Percentiles rank a stretch among this genome's conserved stretches.
phyloP scores from a whole-genome alignment of 352 stramenopile species.

The Pythium coloratum region DNA sequence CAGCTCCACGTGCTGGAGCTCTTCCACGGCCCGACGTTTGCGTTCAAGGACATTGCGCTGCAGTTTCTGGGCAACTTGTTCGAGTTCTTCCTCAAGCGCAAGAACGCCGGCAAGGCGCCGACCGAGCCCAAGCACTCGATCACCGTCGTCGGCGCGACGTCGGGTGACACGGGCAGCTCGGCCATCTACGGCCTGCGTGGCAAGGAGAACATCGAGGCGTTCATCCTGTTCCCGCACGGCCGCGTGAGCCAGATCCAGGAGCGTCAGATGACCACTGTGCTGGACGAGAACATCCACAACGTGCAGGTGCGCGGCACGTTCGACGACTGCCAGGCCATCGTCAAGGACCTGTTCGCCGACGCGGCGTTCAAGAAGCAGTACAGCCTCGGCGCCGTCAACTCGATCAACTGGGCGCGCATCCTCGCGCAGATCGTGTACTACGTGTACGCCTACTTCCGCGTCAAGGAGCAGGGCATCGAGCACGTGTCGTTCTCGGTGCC shows the following conservation, averaged over 20 bases:
- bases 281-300: slow-evolving; percentile 98
- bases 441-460: slow-evolving; percentile 97
- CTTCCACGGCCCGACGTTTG: slow-evolving; percentile 99
- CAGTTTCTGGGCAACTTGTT: slow-evolving; percentile 99
- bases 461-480: slow-evolving; percentile 59
- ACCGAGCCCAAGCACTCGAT: slow-evolving; percentile 76
- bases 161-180: slow-evolving; percentile 96
- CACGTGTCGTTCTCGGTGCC: slow-evolving; percentile 96
- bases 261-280: slow-evolving; percentile 98
- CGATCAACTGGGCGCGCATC: slow-evolving; percentile 99
- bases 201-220: slow-evolving; percentile 97
- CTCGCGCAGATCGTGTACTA: slow-evolving; percentile 99
- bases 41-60: slow-evolving; percentile 99
- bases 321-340: slow-evolving; percentile 99
- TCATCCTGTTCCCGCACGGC: slow-evolving; percentile 97
- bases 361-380: slow-evolving; percentile 91
- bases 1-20: slow-evolving; percentile 94
- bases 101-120: slow-evolving; percentile 67
- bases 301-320: slow-evolving; percentile 95
- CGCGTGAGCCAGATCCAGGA: slow-evolving; percentile 97
- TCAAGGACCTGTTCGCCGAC: slow-evolving; percentile 98
- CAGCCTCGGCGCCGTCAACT: slow-evolving; percentile 98
- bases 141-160: slow-evolving; percentile 97
- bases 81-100: slow-evolving; percentile 97
- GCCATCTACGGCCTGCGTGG: slow-evolving; percentile 98